Base-by-base conservation (phyloP, 192 early-diverging fungal species). In the Kappamyces sp. region DNA sequence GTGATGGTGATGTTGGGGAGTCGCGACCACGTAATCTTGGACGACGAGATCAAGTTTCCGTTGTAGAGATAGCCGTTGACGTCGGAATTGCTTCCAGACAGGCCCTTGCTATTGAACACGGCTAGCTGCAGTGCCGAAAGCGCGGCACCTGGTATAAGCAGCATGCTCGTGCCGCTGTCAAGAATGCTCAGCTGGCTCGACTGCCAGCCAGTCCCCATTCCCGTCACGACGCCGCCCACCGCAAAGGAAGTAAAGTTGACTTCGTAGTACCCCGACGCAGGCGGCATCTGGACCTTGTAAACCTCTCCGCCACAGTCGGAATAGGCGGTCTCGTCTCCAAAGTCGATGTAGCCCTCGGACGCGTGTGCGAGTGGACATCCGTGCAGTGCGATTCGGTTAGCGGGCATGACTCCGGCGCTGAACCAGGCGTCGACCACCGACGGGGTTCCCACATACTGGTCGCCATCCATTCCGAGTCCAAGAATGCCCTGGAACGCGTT, bases 371-470 rank as follows among this genome's bases (percentile, higher is more conserved):
- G 47, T 11, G n/a, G 40, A 30, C 55, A 58, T 4, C 33, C 55
- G 14, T 33, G 31, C 32, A 58, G 14, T 45, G 55, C 31, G 14
- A 58, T 38, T 7, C 45, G 41, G 5, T 58, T 58, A 22, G 22
- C 22, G 1, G 4, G 29, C 12, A 58, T 58, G 36, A 45, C 30
- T 5, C 36, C 36, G 47, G 12, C 5, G 7, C 33, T 9, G n/a
- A 39, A 32, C 35, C 34, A 58, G 32, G 55, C 55, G 15, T 58
- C 55, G 43, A 58, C 47, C 4, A 58, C 33, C 4, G 55, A 22
- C 0, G 22, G 22, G 22, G 22, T 22, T 22, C 22, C 22, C 22
- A 22, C 22, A 22, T 22, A 22, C 22, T 22, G 22, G 22, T 22
- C 22, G 22, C 22, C 22, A 22, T 22, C 22, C 22, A 22, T 22